Evolutionary conservation across 2,329 filamentous ascomycete genomes (phyloP), one percentile per base, ranked within the genome.

Genomic region (Paecilomyces sp.): DNA sequence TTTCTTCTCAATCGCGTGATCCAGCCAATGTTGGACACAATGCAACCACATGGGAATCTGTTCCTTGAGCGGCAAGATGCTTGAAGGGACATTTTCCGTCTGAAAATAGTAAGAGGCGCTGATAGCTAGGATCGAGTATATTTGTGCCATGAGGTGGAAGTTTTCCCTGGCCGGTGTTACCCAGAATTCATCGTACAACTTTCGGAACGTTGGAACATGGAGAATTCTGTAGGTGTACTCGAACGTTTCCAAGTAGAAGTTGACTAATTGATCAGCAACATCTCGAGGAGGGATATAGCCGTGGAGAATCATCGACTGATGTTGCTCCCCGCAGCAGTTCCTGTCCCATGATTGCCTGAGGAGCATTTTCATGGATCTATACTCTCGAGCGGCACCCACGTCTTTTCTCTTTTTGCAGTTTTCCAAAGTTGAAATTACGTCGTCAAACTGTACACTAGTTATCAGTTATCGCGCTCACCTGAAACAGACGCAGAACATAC

Each of bases 221-320:
- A 88, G 60, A 25, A 88, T 77, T 2, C 85, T 79, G 62, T 83
- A 79, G 15, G 83, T 79, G 1, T 81, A 80, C 65, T 87, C 84
- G 63, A 83, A 79, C 0, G 81, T 81, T 55, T 82, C 74, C 18
- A 88, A 71, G 71, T 86, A 86, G 31, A 74, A 70, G 8, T 80
- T 74, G 15, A 86, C 72, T 1, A 86, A 76, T 57, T 77, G 69
- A 60, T 86, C 82, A 0, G 81, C 79, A 0, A 83, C 61, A 25
- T 63, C 58, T 36, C 65, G 68, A 15, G 69, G 59, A 0, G 85
- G 84, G 0, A 88, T 65, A 54, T 75, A 67, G 47, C 72, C 69
- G 22, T 70, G 63, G 0, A 76, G 60, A 13, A 63, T 64, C 56
- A 67, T 68, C 0, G 70, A 64, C 55, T 67, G 70, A n/a, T 71